These are phyloP conservation scores for Colletotrichum musicola DNA, from an alignment of 2,329 filamentous ascomycete genomes.

Conservation along the genomic window DNA sequence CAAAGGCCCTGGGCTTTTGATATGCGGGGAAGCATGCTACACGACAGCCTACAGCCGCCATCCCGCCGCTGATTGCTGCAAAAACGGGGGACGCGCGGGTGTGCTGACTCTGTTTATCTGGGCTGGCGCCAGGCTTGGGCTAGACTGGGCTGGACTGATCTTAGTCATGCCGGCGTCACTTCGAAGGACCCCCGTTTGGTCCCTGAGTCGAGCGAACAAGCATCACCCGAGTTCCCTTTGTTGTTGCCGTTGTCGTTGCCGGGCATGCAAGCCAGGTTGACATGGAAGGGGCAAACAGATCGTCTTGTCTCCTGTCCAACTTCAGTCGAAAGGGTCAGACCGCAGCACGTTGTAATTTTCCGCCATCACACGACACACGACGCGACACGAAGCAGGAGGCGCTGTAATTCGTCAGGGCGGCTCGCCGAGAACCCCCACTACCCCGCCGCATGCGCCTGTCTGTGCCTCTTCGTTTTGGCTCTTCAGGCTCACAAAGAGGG, in stretches of 20 bases:
- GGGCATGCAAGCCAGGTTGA: not conserved
- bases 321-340: not conserved
- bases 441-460: slow-evolving; percentile 33
- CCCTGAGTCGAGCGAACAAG: not conserved
- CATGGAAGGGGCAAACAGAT: not conserved
- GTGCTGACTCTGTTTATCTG: slow-evolving; percentile 17
- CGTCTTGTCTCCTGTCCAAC: not conserved
- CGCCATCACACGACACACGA: slow-evolving; percentile 22
- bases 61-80: slow-evolving; percentile 5
- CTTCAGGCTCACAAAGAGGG: slow-evolving; percentile 23
- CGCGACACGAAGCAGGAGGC: slow-evolving; percentile 13
- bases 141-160: slow-evolving; percentile 9
- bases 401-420: slow-evolving; percentile 21
- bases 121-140: not conserved
- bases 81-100: slow-evolving; percentile 1
- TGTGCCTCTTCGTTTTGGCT: slow-evolving; percentile 21
- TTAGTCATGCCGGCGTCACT: slow-evolving; percentile 14
- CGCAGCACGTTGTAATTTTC: slow-evolving; percentile 9
- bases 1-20: not conserved
- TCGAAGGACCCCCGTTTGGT: not conserved
- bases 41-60: not conserved
- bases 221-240: slow-evolving; percentile 3
- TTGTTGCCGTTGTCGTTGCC: not conserved
- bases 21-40: slow-evolving; percentile 24
- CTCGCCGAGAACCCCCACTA: slow-evolving; percentile 21